Evolutionary conservation across 495 filamentous ascomycete species (phyloP), one percentile per base, ranked within the genome.

Genomic region (Penicillium angulare): DNA sequence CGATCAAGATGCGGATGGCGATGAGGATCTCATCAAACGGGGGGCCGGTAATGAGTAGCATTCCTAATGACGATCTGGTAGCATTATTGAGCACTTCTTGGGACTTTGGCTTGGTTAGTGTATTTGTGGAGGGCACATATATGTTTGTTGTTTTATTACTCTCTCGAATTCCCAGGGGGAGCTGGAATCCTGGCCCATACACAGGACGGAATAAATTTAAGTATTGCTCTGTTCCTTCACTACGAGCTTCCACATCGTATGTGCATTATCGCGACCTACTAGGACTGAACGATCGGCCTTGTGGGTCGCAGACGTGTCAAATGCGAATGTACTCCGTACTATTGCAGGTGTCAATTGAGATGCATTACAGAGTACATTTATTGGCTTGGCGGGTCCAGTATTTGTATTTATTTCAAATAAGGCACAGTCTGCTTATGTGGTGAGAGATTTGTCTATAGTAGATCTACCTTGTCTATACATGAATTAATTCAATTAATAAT

Each of bases 1-100:
- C 13, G 76, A 78, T n/a, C 12, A 32, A 33, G 43, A 33, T 10
- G 76, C 71, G 0, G 80, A 72, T 13, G 76, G 75, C 5, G 80
- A 77, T 17, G 76, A 78, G 42, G 78, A 76, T 56, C 57, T 74
- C n/a, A 57, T 74, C 13, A 55, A 58, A 23, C 50, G 68, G 8
- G 72, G 75, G 45, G 64, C 70, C 23, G 74, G 66, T 6, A 72
- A 67, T 43, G 69, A 73, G 48, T 71, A 64, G 69, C 33, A 49
- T 65, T 46, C 48, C 57, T 15, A 51, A 60, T 16, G 66, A 69
- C 26, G 56, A 74, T 44, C 54, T 57, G 33, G 4, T 24, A 6
- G 10, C 8, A 31, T 17, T 40, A n/a, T n/a, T n/a, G n/a, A 38
- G 9, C 23, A 17, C 12, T 18, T n/a, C 39, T 26, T n/a, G n/a